Evolutionary conservation across 1,284 basidiomycete genomes (phyloP), one percentile per base, ranked within the genome.

Genomic region (Puccinia coronata): DNA sequence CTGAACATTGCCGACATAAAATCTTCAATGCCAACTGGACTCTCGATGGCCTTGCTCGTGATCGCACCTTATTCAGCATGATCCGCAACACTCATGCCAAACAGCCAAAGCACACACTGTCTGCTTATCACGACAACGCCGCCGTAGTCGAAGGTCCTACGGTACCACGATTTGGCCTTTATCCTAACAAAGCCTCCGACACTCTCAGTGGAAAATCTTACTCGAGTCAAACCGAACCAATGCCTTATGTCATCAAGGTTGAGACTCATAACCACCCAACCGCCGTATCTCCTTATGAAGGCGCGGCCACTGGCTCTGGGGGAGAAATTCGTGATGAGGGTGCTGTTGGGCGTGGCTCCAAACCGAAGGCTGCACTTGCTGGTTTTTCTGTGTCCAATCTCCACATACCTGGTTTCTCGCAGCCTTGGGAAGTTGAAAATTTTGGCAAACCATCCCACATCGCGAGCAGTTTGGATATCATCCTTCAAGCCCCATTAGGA

Each of bases 251-350:
- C 55, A 91, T 96, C 88, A 99, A 99, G 88, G 97, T 99, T 82
- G 97, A 99, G 87, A 99, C 97, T 11, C 96, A 99, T 87, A 99
- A 99, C 87, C 97, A 99, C 86, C 96, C 97, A 1, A 99, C 96
- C 3, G 97, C 96, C 5, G 95, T 99, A 18, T 99, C 96, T 3
- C 97, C 97, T 0, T 99, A 93, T 87, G 95, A 96, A 5, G 96
- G 96, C 59, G 96, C 97, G 0, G 96, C 96, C 0, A 99, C 96
- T 2, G 96, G 96, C 39, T 98, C 96, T 0, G 96, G 97, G 28
- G 96, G 96, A 43, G 96, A 99, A 87, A 99, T 99, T 84, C 91
- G 96, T 81, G 96, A 99, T 86, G 96, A 99, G 87, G 97, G 96
- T 57, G 93, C 96, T 12, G 95, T 96, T 51, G 96, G 96, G 9